Conservation (phyloP, 2,329 filamentous ascomycete genomes). For the Paraphaeosphaeria sporulosa region DNA sequence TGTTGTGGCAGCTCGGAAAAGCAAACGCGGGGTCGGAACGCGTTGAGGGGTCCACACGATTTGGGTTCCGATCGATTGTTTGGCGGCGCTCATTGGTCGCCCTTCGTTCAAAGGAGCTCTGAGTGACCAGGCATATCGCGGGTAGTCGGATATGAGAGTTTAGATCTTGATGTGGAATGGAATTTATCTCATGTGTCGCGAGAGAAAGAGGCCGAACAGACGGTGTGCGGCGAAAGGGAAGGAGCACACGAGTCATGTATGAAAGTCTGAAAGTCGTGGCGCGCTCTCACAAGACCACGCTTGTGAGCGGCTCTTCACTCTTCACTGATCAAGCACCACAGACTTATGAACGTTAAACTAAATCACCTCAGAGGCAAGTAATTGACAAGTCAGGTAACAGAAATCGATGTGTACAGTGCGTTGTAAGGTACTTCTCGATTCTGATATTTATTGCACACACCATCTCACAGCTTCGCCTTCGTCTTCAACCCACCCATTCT, state of each 20-base stretch:
- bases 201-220: background rate
- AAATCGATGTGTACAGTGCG: background rate
- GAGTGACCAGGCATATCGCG: background rate
- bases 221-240: background rate
- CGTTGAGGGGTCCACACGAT: background rate
- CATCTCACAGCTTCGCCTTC: conserved; percentile 33
- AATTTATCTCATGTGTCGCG: background rate
- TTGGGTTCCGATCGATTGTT: background rate
- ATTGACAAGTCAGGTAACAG: too few relatives aligned
- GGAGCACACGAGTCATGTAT: background rate
- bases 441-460: background rate
- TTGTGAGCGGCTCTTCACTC: background rate
- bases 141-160: background rate
- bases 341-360: background rate
- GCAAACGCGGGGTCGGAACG: conserved; percentile 28
- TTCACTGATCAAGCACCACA: background rate
- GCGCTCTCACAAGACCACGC: conserved; percentile 24
- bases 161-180: background rate
- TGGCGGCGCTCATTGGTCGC: background rate
- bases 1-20: conserved; percentile 26
- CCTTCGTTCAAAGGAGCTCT: background rate
- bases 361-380: too few relatives aligned
- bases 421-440: background rate
- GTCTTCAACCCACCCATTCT: conserved; percentile 32
- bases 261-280: conserved; percentile 11